Evolutionary conservation across 345 rosid species (phyloP), one percentile per base, ranked within the genome.

Genomic region (Bruguiera parviflora): DNA sequence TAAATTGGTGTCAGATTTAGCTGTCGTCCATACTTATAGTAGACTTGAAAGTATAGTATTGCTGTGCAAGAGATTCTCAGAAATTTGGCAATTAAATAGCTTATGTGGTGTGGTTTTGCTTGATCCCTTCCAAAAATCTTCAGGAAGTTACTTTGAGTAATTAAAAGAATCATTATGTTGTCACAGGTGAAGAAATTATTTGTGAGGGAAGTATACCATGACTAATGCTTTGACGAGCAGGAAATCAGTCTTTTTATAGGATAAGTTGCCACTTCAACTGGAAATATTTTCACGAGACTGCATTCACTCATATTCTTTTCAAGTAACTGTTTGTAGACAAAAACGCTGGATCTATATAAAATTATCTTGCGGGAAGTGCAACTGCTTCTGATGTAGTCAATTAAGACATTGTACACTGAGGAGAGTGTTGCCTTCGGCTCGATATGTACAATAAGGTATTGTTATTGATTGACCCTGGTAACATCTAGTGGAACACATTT

Each of bases 111-210:
- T 58, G 70, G 37, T 64, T 46, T 16, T 4, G 57, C 68, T 18
- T 21, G 5, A 49, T 16, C 52, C 15, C 53, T 65, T 9, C 57
- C 24, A 28, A 10, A 18, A 59, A 25, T 69, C 51, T 24, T 71
- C 22, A 43, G 49, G 49, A 11, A 43, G 18, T 43, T 43, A 43
- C 15, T 43, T 13, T 43, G 49, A 21, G 61, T 46, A 5, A 56
- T 43, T 37, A 56, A 69, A 64, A 64, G 24, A 31, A 63, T 73
- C 53, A 68, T 39, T 64, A 3, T 57, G 70, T 22, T 56, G 32
- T 73, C 71, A 64, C 88, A 92, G 97, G 94, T 81, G 58, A 92
- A 85, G 78, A 88, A 77, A 75, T 81, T 76, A 73, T 86, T 89
- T 76, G 66, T 82, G 61, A 76, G 89, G 73, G 92, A 90, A 73